Evolutionary conservation across 305 asterid species (phyloP).

Genomic region (Fraxinus nigra): DNA sequence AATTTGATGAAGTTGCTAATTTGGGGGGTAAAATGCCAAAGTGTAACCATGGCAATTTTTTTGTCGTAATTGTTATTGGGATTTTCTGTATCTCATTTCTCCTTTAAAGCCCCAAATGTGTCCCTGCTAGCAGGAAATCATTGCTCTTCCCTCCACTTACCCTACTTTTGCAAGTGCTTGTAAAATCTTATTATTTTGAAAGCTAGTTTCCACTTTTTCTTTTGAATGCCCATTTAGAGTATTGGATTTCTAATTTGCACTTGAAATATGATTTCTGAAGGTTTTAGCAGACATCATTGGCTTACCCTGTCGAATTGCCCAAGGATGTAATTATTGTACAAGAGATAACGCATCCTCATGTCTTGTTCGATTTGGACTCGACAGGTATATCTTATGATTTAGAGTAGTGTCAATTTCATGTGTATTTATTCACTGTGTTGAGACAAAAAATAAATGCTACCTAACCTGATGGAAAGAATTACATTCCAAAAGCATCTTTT

Average conservation of each 20-base stretch:
- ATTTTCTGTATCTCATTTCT: background rate
- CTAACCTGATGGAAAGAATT: slow-evolving; percentile 5
- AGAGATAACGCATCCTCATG: slow-evolving; percentile 92
- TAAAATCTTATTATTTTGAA: slow-evolving; percentile 6
- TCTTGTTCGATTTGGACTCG: slow-evolving; percentile 85
- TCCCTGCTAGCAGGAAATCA: slow-evolving; percentile 1
- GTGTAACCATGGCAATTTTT: background rate
- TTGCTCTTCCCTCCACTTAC: slow-evolving; percentile 1
- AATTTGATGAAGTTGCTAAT: slow-evolving; percentile 9
- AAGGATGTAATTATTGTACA: slow-evolving; percentile 86
- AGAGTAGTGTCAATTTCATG: background rate
- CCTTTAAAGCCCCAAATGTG: slow-evolving; percentile 5
- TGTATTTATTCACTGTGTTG: background rate
- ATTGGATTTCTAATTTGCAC: slow-evolving; percentile 24
- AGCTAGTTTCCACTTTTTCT: slow-evolving; percentile 14
- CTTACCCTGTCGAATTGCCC: slow-evolving; percentile 95
- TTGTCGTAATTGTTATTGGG: background rate
- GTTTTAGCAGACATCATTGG: slow-evolving; percentile 87
- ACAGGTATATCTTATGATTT: slow-evolving; percentile 54
- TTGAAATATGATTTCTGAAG: slow-evolving; percentile 40
- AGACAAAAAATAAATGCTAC: slow-evolving; percentile 6
- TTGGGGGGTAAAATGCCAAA: background rate
- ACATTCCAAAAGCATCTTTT: slow-evolving; percentile 1
- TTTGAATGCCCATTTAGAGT: background rate
- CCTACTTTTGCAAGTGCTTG: background rate